Evolutionary conservation across 164 flowering plant genomes (phyloP), one percentile per base, ranked within the genome.

Genomic region (Annona cherimola): DNA sequence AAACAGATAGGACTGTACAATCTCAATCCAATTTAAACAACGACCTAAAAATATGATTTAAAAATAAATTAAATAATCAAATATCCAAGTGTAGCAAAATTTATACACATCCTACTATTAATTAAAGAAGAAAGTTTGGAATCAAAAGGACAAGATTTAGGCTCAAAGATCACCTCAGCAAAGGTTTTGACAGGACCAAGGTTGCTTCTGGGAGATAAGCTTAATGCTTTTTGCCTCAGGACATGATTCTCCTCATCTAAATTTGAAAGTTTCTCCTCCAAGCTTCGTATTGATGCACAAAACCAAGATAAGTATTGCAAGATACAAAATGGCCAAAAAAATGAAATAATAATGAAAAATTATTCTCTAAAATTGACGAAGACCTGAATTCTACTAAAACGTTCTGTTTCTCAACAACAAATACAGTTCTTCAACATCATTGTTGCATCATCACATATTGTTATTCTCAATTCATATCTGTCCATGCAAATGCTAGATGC

Each of bases 201-300:
- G 57, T 71, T 84, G 75, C 81, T 76, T 74, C 70, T 86, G 6
- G 95, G 92, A 71, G 97, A 77, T 43, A 75, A 62, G 74, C 75
- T 85, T 71, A 93, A 72, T 63, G 95, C 80, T 75, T 89, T 90
- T 77, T 89, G 98, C 35, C 97, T 83, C 44, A 96, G 81, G 41
- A 93, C 86, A 78, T 80, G 98, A 85, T 92, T 96, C 79, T 93
- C 99, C 69, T 87, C 81, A 76, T 96, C 94, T 44, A 89, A 63
- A 77, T 75, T 85, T 42, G 89, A 81, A 45, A 89, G 85, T 83
- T 96, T 96, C 78, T 85, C 96, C 84, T 91, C 92, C 80, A 93
- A 75, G 74, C 99, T 96, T 77, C 4, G 42, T 61, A 61, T 20
- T 5, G 60, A 42, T 73, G 26, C 69, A 45, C 2, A 44, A 50